These are phyloP conservation scores for Azolla pinnata DNA, from an alignment of 75 land plant genomes.

Conservation along the genomic window DNA sequence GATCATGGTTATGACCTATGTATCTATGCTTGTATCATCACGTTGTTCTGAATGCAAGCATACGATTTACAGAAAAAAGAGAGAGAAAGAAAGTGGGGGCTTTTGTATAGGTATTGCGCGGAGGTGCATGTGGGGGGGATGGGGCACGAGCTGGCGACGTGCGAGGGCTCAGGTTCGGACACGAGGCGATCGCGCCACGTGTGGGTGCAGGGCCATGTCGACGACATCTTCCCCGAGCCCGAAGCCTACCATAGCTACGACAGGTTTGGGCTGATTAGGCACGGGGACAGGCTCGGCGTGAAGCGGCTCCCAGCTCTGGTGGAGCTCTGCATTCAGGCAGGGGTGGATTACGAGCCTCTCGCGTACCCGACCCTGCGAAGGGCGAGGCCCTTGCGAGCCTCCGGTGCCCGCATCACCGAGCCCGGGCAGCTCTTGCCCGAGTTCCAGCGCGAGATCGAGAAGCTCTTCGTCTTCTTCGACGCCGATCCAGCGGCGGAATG, in stretches of 20 bases:
- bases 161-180: constrained; percentile 40
- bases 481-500: too few species aligned
- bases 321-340: constrained; percentile 93
- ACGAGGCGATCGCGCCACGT: constrained; percentile 52
- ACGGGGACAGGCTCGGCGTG: constrained; percentile 54
- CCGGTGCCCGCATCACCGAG: too few species aligned
- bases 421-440: too few species aligned
- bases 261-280: constrained; percentile 60
- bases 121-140: constrained; percentile 77
- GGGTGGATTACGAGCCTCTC: too few species aligned
- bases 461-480: too few species aligned
- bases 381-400: too few species aligned
- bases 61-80: not conserved
- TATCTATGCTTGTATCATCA: too few species aligned
- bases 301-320: constrained; percentile 74
- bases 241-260: constrained; percentile 82
- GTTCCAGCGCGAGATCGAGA: too few species aligned
- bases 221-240: constrained; percentile 63
- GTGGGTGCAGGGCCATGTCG: constrained; percentile 49
- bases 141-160: constrained; percentile 76
- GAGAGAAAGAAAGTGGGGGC: not conserved
- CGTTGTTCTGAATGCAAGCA: too few species aligned
- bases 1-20: not conserved
- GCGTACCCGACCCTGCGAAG: too few species aligned
- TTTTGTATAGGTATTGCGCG: constrained; percentile 51